phyloP scores from a whole-genome alignment of 371 early-diverging fungal species.

The Coemansia sp. region DNA sequence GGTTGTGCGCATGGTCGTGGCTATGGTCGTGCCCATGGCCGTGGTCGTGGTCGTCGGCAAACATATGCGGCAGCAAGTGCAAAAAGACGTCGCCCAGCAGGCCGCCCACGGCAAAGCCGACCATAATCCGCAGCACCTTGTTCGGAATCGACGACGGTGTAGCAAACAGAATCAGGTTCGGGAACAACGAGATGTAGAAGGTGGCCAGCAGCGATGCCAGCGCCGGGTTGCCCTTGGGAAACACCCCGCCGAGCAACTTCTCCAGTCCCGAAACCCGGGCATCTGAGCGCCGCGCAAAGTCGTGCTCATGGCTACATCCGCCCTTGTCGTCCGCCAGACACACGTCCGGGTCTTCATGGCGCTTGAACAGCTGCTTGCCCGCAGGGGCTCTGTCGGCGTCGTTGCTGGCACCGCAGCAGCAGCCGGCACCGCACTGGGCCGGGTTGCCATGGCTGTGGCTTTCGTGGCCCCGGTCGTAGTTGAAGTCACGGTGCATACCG shows the following conservation, averaged over 20 bases:
- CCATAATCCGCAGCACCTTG: conserved; percentile 68
- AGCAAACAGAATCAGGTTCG: conserved; percentile 76
- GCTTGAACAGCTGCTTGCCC: conserved; percentile 28
- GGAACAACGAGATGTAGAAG: conserved; percentile 80
- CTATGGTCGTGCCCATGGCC: conserved; percentile 11
- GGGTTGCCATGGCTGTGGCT: conserved; percentile 34
- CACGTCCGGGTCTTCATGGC: conserved; percentile 25
- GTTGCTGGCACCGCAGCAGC: conserved; percentile 18
- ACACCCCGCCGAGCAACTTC: conserved; percentile 42
- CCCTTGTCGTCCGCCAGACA: conserved; percentile 24
- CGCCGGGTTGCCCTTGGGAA: conserved; percentile 51
- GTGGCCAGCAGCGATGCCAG: conserved; percentile 73
- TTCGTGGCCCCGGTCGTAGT: conserved; percentile 33
- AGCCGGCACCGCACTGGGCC: conserved; percentile 2
- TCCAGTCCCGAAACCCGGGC: conserved; percentile 32
- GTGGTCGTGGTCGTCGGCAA: conserved; percentile 53
- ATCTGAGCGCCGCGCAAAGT: neutral
- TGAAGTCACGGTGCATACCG: conserved; percentile 28
- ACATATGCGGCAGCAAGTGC: conserved; percentile 80
- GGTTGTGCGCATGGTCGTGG: conserved; percentile 27
- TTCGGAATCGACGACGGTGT: conserved; percentile 78
- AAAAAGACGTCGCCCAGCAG: conserved; percentile 83
- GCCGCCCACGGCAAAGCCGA: conserved; percentile 84
- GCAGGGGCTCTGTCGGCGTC: neutral
- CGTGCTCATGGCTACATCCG: conserved; percentile 17